Percentiles rank a stretch among this genome's conserved stretches.
These are phyloP conservation scores for Hygrophoropsis aurantiaca DNA, from an alignment of 768 basidiomycete species.

Conservation along the genomic window DNA sequence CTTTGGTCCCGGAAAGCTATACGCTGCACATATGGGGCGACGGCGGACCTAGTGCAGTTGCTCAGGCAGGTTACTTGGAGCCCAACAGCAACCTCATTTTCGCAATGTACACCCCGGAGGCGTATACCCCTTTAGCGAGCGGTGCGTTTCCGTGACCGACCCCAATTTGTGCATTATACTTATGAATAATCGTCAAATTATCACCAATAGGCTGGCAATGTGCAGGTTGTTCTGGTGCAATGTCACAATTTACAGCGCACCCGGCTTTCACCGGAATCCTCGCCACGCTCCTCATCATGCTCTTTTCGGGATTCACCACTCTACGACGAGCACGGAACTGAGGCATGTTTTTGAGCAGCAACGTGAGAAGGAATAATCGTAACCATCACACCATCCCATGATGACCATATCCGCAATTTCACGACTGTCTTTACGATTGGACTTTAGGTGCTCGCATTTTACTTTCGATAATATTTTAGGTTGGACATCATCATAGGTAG, in stretches of 20 bases:
- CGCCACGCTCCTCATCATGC: constrained; percentile 28
- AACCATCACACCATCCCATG: not conserved
- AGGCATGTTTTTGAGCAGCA: not conserved
- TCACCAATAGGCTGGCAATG: constrained; percentile 26
- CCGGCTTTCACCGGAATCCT: constrained; percentile 32
- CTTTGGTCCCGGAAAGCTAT: constrained; percentile 61
- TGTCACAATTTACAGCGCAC: constrained; percentile 28
- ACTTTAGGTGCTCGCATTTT: constrained; percentile 2
- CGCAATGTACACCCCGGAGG: constrained; percentile 60
- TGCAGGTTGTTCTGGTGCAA: constrained; percentile 26
- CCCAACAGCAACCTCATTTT: constrained; percentile 56
- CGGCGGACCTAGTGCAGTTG: constrained; percentile 48
- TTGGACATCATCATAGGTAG: constrained; percentile 6
- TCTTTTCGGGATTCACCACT: constrained; percentile 34
- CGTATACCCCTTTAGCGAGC: constrained; percentile 54
- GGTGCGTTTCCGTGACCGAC: constrained; percentile 18
- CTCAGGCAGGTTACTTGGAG: constrained; percentile 51
- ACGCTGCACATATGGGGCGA: constrained; percentile 58
- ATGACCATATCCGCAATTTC: not conserved
- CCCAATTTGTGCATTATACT: constrained; percentile 1
- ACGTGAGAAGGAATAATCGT: not conserved
- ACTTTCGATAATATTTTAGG: not conserved
- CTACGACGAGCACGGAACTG: constrained; percentile 30
- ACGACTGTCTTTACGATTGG: not conserved
- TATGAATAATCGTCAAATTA: not conserved